These are phyloP conservation scores for Lagenidium sp. DNA, from an alignment of 352 stramenopile species.

Conservation along the genomic window DNA sequence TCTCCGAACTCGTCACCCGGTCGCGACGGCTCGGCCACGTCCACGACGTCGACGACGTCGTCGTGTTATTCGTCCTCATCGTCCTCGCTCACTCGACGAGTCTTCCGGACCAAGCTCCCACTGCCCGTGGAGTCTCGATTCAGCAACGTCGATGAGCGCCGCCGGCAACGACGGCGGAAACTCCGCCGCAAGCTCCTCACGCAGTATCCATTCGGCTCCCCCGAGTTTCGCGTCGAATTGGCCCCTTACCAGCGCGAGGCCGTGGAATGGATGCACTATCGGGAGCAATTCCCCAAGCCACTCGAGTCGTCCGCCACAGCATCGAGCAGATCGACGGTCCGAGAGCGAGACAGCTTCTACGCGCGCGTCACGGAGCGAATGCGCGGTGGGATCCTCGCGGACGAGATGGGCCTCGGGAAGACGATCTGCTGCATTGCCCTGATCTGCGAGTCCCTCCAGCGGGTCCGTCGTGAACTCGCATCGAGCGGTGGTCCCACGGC, in stretches of 20 bases:
- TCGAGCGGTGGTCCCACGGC: slow-evolving; percentile 6
- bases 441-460: slow-evolving; percentile 55
- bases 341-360: slow-evolving; percentile 18
- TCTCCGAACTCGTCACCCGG: no score
- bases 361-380: slow-evolving; percentile 16
- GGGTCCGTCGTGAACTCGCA: slow-evolving; percentile 20
- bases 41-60: slow-evolving; percentile 7
- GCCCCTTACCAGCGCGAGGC: slow-evolving; percentile 79
- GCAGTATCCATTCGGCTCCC: slow-evolving; percentile 5
- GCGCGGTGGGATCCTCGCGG: slow-evolving; percentile 74
- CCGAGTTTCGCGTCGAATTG: slow-evolving; percentile 51
- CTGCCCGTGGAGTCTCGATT: slow-evolving; percentile 49
- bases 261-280: slow-evolving; percentile 84
- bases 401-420: slow-evolving; percentile 88
- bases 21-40: slow-evolving; percentile 10
- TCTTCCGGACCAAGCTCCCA: slow-evolving; percentile 53
- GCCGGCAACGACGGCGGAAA: slow-evolving; percentile 31
- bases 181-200: slow-evolving; percentile 10
- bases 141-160: slow-evolving; percentile 32
- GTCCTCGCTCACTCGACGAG: neutral
- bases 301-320: slow-evolving; percentile 1
- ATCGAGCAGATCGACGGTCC: slow-evolving; percentile 2
- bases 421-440: slow-evolving; percentile 86
- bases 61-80: slow-evolving; percentile 3
- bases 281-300: slow-evolving; percentile 19